Evolutionary conservation across 2,329 filamentous ascomycete genomes (phyloP).

Genomic region (Cercospora nicotianae): DNA sequence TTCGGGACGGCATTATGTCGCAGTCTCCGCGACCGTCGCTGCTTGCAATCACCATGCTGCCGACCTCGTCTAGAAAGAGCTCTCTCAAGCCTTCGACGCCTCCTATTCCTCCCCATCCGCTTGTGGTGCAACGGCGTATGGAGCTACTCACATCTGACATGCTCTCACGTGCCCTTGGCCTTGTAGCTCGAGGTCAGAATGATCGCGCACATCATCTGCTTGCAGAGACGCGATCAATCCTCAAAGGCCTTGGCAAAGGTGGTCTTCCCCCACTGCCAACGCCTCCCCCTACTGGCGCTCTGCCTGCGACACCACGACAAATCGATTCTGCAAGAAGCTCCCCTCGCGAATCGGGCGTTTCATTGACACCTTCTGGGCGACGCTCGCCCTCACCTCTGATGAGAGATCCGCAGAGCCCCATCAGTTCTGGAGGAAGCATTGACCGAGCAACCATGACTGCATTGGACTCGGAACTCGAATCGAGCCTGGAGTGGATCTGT

Average conservation of each 20-base stretch:
- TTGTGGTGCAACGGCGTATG: conserved; percentile 95
- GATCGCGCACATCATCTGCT: conserved; percentile 91
- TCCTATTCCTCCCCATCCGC: conserved; percentile 91
- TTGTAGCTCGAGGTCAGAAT: conserved; percentile 88
- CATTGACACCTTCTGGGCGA: conserved; percentile 24
- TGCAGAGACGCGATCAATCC: conserved; percentile 88
- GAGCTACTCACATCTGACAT: conserved; percentile 97
- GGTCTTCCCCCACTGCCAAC: conserved; percentile 81
- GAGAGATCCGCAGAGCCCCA: conserved; percentile 45
- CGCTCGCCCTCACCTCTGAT: conserved; percentile 44
- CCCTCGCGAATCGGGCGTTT: conserved; percentile 25
- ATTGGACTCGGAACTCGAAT: conserved; percentile 86
- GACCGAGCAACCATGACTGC: conserved; percentile 79
- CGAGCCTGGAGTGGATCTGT: conserved; percentile 93
- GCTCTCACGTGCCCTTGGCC: conserved; percentile 85
- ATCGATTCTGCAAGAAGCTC: conserved; percentile 19
- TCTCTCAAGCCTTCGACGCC: conserved; percentile 56
- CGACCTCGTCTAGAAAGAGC: conserved; percentile 48
- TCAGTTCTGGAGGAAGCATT: conserved; percentile 66
- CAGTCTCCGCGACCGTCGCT: conserved; percentile 88
- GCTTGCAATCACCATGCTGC: conserved; percentile 93
- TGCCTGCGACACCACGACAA: conserved; percentile 38
- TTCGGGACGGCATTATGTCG: conserved; percentile 80
- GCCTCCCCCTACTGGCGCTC: conserved; percentile 51
- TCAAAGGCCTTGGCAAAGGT: conserved; percentile 94